Percentiles rank a stretch among this genome's conserved stretches.
Conservation (phyloP, 2,329 filamentous ascomycete species). For the Diaporthe longicolla region DNA sequence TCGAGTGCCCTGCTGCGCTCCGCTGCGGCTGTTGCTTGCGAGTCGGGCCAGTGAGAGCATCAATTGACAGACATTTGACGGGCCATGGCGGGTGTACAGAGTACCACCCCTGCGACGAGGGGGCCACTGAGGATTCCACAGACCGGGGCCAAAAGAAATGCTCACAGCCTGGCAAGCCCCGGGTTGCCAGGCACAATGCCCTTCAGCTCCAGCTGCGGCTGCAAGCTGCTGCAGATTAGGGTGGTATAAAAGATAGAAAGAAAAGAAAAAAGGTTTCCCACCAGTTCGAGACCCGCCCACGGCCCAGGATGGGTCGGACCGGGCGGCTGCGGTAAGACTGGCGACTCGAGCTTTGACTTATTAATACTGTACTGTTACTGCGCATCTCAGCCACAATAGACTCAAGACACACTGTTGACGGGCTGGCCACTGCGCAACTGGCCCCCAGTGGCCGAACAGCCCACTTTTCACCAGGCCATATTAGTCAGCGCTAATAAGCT, state of each 20-base stretch:
- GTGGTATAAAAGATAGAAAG: not conserved
- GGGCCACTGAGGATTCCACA: not conserved
- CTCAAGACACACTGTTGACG: not conserved
- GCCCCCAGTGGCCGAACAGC: not conserved
- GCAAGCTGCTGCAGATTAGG: not conserved
- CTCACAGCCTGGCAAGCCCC: not conserved
- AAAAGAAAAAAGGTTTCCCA: slow-evolving; percentile 1
- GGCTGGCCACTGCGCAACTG: not conserved
- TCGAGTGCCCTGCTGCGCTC: not conserved
- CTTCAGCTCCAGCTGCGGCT: not conserved
- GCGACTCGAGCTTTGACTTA: not conserved
- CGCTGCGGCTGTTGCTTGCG: slow-evolving; percentile 10
- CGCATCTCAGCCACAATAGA: not conserved
- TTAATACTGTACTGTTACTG: too few relatives aligned
- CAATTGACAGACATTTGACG: not conserved
- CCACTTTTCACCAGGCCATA: slow-evolving; percentile 1
- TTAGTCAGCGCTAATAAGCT: slow-evolving; percentile 21
- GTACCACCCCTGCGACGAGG: not conserved
- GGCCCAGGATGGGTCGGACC: slow-evolving; percentile 8
- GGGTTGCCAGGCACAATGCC: too few relatives aligned
- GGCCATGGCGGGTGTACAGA: not conserved
- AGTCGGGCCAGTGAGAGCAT: not conserved
- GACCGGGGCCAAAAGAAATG: not conserved
- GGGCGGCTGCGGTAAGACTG: slow-evolving; percentile 22
- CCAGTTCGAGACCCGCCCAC: slow-evolving; percentile 26